phyloP scores from a whole-genome alignment of 768 basidiomycete species.

The Russula sp. region DNA sequence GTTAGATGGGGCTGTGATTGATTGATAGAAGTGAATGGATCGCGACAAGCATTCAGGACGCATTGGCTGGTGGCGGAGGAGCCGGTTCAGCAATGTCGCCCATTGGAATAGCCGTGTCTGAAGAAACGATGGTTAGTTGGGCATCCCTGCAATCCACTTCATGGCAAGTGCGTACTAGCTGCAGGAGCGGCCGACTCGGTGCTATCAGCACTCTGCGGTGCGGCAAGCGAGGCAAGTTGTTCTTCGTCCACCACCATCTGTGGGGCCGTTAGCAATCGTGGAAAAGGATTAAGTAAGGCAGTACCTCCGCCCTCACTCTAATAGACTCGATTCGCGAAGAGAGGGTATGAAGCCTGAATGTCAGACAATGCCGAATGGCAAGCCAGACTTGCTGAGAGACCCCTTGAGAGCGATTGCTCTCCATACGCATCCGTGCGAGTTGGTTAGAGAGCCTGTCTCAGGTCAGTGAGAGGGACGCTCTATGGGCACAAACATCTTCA shows the following conservation, averaged over 20 bases:
- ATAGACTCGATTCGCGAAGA: background rate
- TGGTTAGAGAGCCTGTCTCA: background rate
- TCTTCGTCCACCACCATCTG: no score
- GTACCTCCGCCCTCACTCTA: background rate
- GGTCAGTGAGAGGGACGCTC: background rate
- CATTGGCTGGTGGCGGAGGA: background rate
- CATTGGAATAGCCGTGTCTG: background rate
- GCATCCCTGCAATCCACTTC: background rate
- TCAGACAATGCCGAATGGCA: background rate
- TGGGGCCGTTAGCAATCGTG: no score
- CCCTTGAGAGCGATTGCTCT: background rate
- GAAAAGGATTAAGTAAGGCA: no score
- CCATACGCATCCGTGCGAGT: background rate
- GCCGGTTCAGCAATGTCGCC: background rate
- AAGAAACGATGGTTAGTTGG: background rate
- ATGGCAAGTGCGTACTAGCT: no score
- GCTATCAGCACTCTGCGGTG: no score
- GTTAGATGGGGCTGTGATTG: no score
- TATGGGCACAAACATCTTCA: no score
- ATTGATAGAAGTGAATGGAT: background rate
- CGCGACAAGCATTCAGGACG: background rate
- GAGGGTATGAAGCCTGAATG: background rate
- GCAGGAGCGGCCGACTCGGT: no score
- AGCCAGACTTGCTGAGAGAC: background rate
- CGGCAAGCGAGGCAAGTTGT: no score